Percentiles rank a stretch among this genome's conserved stretches.
Evolutionary conservation across 2,329 filamentous ascomycete species (phyloP).

Genomic region (Verticillium albo-atrum): DNA sequence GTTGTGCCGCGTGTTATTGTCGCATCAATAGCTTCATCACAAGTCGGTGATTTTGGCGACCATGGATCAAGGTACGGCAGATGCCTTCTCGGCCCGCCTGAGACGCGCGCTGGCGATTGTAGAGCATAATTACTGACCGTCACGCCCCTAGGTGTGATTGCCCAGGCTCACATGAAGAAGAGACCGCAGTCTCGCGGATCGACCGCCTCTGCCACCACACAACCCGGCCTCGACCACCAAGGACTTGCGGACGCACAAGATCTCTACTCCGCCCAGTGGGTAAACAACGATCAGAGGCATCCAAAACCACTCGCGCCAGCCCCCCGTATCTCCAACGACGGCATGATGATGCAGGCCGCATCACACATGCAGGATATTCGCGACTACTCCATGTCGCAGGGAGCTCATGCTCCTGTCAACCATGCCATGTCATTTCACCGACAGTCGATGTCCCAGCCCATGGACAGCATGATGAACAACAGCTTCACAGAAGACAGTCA

Average conservation of each 20-base stretch:
- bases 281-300: conserved; percentile 37
- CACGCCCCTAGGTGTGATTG: conserved; percentile 21
- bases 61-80: conserved; percentile 12
- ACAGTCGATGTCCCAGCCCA: conserved; percentile 35
- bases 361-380: conserved; percentile 49
- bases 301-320: conserved; percentile 36
- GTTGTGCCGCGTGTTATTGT: conserved; percentile 12
- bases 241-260: conserved; percentile 36
- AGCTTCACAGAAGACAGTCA: conserved; percentile 59
- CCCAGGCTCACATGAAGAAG: conserved; percentile 35
- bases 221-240: conserved; percentile 45
- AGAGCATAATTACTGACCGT: conserved; percentile 36
- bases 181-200: conserved; percentile 51
- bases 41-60: background rate
- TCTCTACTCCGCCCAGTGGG: conserved; percentile 47
- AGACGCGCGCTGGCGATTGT: conserved; percentile 11
- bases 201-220: conserved; percentile 50
- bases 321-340: conserved; percentile 50
- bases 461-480: conserved; percentile 47
- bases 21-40: conserved; percentile 9
- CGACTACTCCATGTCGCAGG: conserved; percentile 44
- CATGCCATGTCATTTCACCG: conserved; percentile 26
- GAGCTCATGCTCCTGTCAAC: conserved; percentile 27
- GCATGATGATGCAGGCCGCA: conserved; percentile 52
- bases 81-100: background rate